Conservation (phyloP, 768 basidiomycete genomes). For the Rhodotorula babjevae region DNA sequence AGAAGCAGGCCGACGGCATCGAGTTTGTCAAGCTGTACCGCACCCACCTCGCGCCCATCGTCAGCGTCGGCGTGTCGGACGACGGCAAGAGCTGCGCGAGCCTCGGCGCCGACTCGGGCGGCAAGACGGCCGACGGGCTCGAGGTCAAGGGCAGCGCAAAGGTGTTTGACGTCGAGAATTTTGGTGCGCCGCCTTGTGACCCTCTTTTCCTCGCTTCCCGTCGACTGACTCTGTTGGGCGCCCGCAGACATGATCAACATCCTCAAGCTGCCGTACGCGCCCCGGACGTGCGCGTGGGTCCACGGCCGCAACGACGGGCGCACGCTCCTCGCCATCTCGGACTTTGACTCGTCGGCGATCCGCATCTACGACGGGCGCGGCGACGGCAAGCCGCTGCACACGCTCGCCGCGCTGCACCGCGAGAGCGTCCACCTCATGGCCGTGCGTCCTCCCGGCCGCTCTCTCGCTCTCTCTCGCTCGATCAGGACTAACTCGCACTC, state of each 20-base stretch:
- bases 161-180: conserved; percentile 96
- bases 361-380: conserved; percentile 91
- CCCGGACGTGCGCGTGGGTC: conserved; percentile 90
- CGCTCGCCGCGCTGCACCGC: conserved; percentile 71
- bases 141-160: conserved; percentile 64
- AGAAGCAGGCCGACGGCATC: conserved; percentile 85
- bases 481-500: background rate
- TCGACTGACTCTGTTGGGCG: background rate
- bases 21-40: conserved; percentile 99
- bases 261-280: conserved; percentile 77
- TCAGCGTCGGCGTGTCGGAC: conserved; percentile 75
- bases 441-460: conserved; percentile 52
- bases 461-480: background rate
- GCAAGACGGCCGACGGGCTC: conserved; percentile 25
- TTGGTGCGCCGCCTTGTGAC: conserved; percentile 59
- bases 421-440: conserved; percentile 86
- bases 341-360: conserved; percentile 66
- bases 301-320: conserved; percentile 82
- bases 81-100: conserved; percentile 91
- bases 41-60: conserved; percentile 75
- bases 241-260: conserved; percentile 95
- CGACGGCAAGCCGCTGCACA: conserved; percentile 68
- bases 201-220: no score
- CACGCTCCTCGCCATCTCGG: conserved; percentile 82
- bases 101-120: conserved; percentile 65